Evolutionary conservation across 2,329 filamentous ascomycete genomes (phyloP).

Genomic region (Raffaelea albimanens): DNA sequence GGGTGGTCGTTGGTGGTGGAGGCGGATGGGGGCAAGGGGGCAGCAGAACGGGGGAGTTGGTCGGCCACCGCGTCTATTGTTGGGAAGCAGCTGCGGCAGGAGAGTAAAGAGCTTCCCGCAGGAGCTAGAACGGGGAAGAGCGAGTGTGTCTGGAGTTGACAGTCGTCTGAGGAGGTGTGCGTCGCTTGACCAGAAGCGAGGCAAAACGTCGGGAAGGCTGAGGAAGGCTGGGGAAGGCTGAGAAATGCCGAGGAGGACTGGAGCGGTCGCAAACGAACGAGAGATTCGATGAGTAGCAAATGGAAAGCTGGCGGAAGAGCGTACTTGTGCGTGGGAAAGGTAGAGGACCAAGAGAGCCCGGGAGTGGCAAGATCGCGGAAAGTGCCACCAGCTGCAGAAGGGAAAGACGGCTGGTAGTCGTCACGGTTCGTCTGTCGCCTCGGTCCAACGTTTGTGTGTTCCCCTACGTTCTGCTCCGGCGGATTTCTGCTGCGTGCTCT

Average conservation of each 20-base stretch:
- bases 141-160: not conserved
- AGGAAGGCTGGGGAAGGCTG: not conserved
- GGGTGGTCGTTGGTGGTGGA: not conserved
- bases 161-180: no score
- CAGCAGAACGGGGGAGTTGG: slow-evolving; percentile 10
- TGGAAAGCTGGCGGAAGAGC: no score
- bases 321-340: no score
- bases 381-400: no score
- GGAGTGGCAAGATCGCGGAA: not conserved
- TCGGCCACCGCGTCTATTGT: slow-evolving; percentile 13
- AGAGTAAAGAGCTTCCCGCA: slow-evolving; percentile 13
- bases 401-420: no score
- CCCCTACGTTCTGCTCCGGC: no score
- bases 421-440: no score
- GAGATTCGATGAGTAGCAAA: no score
- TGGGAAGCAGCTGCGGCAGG: slow-evolving; percentile 7
- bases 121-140: slow-evolving; percentile 1
- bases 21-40: slow-evolving; percentile 10
- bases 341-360: not conserved
- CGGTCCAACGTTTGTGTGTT: no score
- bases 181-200: not conserved
- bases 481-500: no score
- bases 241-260: not conserved
- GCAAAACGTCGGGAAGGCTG: not conserved
- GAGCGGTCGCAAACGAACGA: no score